phyloP scores from a whole-genome alignment of 208 protist species.

The Wallacemonas rigidus region DNA sequence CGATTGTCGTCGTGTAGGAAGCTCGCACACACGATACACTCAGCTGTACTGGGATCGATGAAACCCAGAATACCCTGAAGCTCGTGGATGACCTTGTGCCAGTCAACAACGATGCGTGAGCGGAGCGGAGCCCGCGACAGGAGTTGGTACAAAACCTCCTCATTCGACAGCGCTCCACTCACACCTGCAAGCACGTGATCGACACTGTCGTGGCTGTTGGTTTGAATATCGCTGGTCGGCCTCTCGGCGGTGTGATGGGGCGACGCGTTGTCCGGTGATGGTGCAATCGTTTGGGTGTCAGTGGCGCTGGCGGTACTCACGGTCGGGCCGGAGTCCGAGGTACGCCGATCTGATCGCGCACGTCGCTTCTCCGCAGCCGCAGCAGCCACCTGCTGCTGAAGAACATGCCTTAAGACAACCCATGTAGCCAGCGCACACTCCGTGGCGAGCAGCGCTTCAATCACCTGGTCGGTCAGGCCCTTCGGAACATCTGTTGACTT shows the following conservation, averaged over 20 bases:
- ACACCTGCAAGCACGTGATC: too few species aligned
- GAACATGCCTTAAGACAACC: conserved; percentile 59
- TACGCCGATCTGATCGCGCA: conserved; percentile 1
- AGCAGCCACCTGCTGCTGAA: conserved; percentile 47
- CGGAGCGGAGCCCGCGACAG: not conserved
- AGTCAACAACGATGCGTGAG: conserved; percentile 42
- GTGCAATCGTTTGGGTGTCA: too few species aligned
- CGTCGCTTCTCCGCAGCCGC: conserved; percentile 14
- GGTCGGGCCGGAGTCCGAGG: not conserved
- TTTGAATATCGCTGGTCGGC: too few species aligned
- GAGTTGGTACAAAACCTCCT: not conserved
- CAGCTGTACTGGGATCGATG: conserved; percentile 31
- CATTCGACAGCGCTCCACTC: not conserved
- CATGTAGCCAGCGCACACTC: conserved; percentile 67
- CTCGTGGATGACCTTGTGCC: conserved; percentile 65
- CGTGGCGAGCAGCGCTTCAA: conserved; percentile 54
- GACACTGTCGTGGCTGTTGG: too few species aligned
- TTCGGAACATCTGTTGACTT: not conserved
- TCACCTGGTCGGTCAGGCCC: not conserved
- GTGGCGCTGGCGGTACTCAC: too few species aligned
- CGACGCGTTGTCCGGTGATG: too few species aligned
- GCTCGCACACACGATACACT: conserved; percentile 66
- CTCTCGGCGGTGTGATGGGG: too few species aligned
- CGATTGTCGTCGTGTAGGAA: conserved; percentile 76
- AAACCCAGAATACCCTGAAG: conserved; percentile 46